phyloP scores from a whole-genome alignment of 2,329 filamentous ascomycete species.

The Bisporella sp. region DNA sequence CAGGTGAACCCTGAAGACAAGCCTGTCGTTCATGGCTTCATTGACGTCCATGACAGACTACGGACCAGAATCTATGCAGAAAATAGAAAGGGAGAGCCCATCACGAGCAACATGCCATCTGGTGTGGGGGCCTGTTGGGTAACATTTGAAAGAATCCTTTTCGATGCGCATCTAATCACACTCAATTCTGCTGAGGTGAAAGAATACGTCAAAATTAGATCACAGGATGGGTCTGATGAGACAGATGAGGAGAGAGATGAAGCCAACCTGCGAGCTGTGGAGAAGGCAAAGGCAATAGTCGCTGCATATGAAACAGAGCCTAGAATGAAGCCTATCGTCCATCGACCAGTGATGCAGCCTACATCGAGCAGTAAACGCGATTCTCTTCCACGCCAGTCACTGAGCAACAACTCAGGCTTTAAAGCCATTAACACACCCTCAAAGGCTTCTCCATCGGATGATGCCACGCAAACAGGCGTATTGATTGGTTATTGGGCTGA shows the following conservation, averaged over 20 bases:
- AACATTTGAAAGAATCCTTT: constrained; percentile 53
- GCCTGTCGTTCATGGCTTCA: constrained; percentile 55
- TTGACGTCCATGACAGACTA: constrained; percentile 52
- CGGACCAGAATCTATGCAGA: constrained; percentile 49
- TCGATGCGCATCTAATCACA: constrained; percentile 47
- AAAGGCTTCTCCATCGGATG: constrained; percentile 17
- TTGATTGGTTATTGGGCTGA: constrained; percentile 53
- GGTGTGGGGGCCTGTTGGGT: constrained; percentile 59
- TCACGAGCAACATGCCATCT: constrained; percentile 41
- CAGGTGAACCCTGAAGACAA: constrained; percentile 42
- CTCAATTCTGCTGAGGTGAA: constrained; percentile 52
- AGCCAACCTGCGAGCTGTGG: constrained; percentile 17
- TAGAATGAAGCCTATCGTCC: constrained; percentile 14
- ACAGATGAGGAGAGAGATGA: constrained; percentile 15
- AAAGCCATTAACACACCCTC: constrained; percentile 22
- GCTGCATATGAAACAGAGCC: constrained; percentile 15
- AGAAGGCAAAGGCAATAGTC: constrained; percentile 18
- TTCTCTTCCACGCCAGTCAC: constrained; percentile 18
- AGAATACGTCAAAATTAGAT: constrained; percentile 52
- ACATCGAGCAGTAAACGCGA: constrained; percentile 13
- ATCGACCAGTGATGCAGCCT: constrained; percentile 14
- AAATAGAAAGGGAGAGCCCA: constrained; percentile 39
- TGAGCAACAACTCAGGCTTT: constrained; percentile 16
- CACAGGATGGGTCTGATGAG: constrained; percentile 26
- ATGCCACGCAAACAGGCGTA: constrained; percentile 18